Percentiles rank a stretch among this genome's conserved stretches.
phyloP scores from a whole-genome alignment of 2,329 filamentous ascomycete genomes.

The Ophiocordyceps camponoti-floridani region DNA sequence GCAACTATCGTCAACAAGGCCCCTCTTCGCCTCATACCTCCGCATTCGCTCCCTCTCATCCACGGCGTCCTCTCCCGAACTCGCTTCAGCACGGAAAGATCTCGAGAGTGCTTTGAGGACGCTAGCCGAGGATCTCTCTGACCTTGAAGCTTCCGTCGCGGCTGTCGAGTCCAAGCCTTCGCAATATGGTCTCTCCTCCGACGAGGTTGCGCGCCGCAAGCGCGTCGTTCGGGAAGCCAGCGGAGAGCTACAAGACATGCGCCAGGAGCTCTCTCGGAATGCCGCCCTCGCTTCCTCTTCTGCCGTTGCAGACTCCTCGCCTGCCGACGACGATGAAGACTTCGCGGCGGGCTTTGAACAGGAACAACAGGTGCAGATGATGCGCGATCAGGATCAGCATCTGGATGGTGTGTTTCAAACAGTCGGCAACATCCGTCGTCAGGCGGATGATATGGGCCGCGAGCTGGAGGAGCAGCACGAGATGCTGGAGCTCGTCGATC shows the following conservation, averaged over 20 bases:
- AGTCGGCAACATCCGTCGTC: constrained; percentile 74
- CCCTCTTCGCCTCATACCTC: constrained; percentile 85
- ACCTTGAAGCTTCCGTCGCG: constrained; percentile 72
- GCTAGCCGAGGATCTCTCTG: constrained; percentile 68
- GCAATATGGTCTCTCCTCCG: constrained; percentile 66
- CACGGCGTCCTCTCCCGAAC: constrained; percentile 59
- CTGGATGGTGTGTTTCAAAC: constrained; percentile 86
- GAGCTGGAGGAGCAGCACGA: constrained; percentile 90
- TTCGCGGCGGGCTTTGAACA: constrained; percentile 69
- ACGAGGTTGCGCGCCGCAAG: constrained; percentile 66
- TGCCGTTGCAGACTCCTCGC: constrained; percentile 26
- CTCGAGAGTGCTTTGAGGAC: constrained; percentile 47
- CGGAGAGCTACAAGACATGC: constrained; percentile 77
- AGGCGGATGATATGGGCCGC: constrained; percentile 89
- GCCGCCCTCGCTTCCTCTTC: constrained; percentile 8
- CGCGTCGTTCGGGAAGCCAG: constrained; percentile 80
- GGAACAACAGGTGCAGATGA: constrained; percentile 76
- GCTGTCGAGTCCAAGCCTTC: constrained; percentile 79
- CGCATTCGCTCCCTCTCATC: constrained; percentile 80
- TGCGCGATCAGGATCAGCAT: constrained; percentile 87
- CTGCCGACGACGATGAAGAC: constrained; percentile 28
- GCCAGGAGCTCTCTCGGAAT: constrained; percentile 52
- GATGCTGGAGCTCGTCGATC: constrained; percentile 74
- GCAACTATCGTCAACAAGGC: constrained; percentile 62
- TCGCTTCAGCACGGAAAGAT: constrained; percentile 58